A percentile compares a stretch with the other conserved stretches of the same genome.
phyloP scores from a whole-genome alignment of 169 alveolate species.

The Perkinsus chesapeaki region DNA sequence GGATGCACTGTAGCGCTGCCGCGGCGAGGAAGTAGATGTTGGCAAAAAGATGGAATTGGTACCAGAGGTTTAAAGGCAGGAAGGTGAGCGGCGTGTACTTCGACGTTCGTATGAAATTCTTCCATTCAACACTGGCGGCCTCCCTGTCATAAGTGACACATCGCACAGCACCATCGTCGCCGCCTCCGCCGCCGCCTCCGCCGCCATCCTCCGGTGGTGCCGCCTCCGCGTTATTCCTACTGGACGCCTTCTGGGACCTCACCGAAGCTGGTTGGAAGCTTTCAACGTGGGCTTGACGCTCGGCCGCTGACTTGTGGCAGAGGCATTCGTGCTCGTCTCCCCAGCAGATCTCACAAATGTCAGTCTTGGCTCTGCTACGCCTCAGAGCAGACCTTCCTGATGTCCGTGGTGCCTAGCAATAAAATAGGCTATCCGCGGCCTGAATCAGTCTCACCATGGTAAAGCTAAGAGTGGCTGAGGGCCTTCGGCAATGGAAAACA shows the following conservation, averaged over 20 bases:
- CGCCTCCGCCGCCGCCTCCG: neutral
- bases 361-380: neutral
- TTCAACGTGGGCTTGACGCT: neutral
- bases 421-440: too few species aligned
- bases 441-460: too few species aligned
- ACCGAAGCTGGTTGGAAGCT: neutral
- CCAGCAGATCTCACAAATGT: neutral
- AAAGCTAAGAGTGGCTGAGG: too few species aligned
- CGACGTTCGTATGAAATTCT: constrained; percentile 28
- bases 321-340: neutral
- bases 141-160: neutral
- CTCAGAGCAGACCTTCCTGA: neutral
- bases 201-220: neutral
- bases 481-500: too few species aligned
- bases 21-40: constrained; percentile 34
- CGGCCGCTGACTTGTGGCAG: neutral
- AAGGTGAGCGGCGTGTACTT: constrained; percentile 33
- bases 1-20: constrained; percentile 38
- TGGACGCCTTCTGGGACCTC: neutral
- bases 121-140: constrained; percentile 8
- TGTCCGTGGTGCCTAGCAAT: too few species aligned
- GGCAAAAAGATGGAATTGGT: constrained; percentile 29
- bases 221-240: neutral
- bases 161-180: neutral
- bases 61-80: constrained; percentile 28